phyloP scores from a whole-genome alignment of 75 land plant genomes.

The Pseudotsuga menziesii region DNA sequence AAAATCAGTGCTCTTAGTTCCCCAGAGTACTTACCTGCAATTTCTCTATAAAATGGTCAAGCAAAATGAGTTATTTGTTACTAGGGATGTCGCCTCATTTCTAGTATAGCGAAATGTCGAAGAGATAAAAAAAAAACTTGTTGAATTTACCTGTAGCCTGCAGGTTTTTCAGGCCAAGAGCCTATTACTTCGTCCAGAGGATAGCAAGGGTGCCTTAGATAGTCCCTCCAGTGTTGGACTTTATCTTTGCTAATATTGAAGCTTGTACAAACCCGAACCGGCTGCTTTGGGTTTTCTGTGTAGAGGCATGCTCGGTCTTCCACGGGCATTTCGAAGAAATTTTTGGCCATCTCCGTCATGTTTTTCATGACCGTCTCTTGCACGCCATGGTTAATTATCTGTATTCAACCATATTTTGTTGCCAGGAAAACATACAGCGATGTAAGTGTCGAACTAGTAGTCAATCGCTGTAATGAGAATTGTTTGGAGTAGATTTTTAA shows the following conservation, averaged over 20 bases:
- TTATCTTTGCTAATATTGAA: not conserved
- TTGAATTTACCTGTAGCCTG: not conserved
- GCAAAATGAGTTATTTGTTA: too few species aligned
- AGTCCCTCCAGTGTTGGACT: conserved; percentile 4
- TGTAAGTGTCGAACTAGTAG: not conserved
- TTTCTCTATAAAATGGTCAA: conserved; percentile 17
- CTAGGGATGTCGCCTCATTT: not conserved
- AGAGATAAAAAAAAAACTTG: not conserved
- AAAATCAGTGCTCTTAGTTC: conserved; percentile 21
- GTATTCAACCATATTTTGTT: not conserved
- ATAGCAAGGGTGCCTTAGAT: not conserved
- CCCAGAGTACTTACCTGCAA: conserved; percentile 27
- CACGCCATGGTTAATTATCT: conserved; percentile 21
- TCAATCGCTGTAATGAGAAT: too few species aligned
- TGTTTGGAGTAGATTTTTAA: not conserved
- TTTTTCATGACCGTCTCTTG: conserved; percentile 7
- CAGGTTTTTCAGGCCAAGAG: not conserved
- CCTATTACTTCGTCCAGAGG: not conserved
- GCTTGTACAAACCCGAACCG: not conserved
- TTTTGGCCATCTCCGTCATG: not conserved
- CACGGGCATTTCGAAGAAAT: conserved; percentile 20
- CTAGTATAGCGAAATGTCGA: not conserved
- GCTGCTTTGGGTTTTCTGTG: not conserved
- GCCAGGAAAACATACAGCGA: not conserved
- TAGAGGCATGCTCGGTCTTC: conserved; percentile 11